Evolutionary conservation across 768 basidiomycete species (phyloP), one percentile per base, ranked within the genome.

Genomic region (Phanerochaete sordida): DNA sequence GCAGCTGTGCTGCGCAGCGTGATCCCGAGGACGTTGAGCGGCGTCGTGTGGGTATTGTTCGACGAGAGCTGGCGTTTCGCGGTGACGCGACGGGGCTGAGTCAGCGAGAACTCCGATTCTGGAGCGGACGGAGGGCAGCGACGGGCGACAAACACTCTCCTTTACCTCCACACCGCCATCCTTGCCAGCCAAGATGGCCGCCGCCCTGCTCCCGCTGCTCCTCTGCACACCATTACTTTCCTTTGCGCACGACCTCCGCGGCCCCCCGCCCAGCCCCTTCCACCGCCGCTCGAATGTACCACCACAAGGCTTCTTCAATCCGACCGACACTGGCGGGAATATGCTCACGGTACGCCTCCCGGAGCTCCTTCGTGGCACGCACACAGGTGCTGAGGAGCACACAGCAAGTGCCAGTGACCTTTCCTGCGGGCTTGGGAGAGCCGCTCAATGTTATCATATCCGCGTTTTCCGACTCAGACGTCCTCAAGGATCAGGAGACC

Each of bases 361-460:
- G 2, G 30, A n/a, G 19, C 15, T 27, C 33, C 0, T 13, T 19
- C 30, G n/a, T n/a, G 24, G 50, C 46, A 24, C 26, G 31, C 30
- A 26, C 39, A n/a, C n/a, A n/a, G n/a, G 57, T 56, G 28, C 62
- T 56, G 31, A 57, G 11, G 24, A 46, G 39, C 45, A 23, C 39
- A 1, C 47, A 89, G 86, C 64, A 79, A 72, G 79, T 84, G 7
- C 76, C 75, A 12, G 64, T 70, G 19, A 91, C 91, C 8, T 86
- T 75, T 66, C 90, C 90, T 2, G 69, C 76, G 47, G 91, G 89
- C 7, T 84, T 89, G 51, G 92, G 92, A 35, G 95, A 96, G 75
- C 94, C 94, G 5, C 72, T 96, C 46, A 97, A 97, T 66, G 77
- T 80, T 56, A 90, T 97, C 66, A 75, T 97, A 23, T 87, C 90